Percentiles rank a stretch among this genome's conserved stretches.
Evolutionary conservation across 2,329 filamentous ascomycete genomes (phyloP).

Genomic region (Xylaria polymorpha): DNA sequence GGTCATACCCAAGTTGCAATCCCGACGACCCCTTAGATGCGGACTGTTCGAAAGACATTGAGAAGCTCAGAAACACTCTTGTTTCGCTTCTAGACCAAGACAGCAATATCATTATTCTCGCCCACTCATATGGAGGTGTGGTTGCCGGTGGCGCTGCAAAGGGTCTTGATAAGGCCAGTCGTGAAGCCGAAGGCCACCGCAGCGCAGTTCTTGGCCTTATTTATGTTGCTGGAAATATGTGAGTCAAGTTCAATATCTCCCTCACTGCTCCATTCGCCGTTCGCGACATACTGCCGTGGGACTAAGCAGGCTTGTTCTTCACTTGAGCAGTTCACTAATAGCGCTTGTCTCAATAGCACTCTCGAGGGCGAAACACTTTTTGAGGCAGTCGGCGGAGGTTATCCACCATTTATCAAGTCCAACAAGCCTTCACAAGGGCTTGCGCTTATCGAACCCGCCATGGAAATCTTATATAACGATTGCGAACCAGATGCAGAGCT

Average conservation of each 20-base stretch:
- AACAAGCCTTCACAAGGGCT: slow-evolving; percentile 33
- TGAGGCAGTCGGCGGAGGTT: slow-evolving; percentile 35
- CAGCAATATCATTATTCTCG: slow-evolving; percentile 41
- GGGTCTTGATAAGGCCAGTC: slow-evolving; percentile 41
- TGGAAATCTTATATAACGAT: slow-evolving; percentile 43
- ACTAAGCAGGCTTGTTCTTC: too few relatives aligned
- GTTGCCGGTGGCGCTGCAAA: slow-evolving; percentile 44
- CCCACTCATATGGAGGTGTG: slow-evolving; percentile 46
- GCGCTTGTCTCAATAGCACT: too few relatives aligned
- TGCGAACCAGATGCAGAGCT: slow-evolving; percentile 36
- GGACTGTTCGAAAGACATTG: slow-evolving; percentile 35
- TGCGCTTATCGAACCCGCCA: slow-evolving; percentile 42
- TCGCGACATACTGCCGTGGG: too few relatives aligned
- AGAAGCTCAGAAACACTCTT: slow-evolving; percentile 34
- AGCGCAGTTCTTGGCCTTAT: slow-evolving; percentile 40
- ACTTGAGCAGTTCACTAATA: too few relatives aligned
- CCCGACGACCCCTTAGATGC: slow-evolving; percentile 37
- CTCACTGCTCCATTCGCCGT: too few relatives aligned
- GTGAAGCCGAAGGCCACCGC: slow-evolving; percentile 29
- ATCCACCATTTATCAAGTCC: slow-evolving; percentile 42
- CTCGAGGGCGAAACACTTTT: slow-evolving; percentile 38
- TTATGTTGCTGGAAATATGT: slow-evolving; percentile 39
- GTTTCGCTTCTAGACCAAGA: slow-evolving; percentile 40
- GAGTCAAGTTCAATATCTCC: too few relatives aligned
- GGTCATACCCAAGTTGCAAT: slow-evolving; percentile 43